Evolutionary conservation across 106 monocot genomes (phyloP).

Genomic region (Acorus calamus): DNA sequence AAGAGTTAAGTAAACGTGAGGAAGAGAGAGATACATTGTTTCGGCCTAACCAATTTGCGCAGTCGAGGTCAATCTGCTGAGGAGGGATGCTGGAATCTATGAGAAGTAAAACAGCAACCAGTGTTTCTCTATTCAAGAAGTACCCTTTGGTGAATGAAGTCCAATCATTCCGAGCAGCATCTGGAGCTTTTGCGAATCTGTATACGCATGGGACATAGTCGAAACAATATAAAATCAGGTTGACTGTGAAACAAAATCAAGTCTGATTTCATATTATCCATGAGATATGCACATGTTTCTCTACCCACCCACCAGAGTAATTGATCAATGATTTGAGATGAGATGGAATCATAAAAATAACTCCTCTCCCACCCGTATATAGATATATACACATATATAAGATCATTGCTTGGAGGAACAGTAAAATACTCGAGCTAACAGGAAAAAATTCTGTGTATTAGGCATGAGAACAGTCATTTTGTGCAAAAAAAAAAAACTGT

Average conservation of each 20-base stretch:
- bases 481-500: no score
- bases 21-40: slow-evolving; percentile 51
- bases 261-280: no score
- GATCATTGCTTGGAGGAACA: no score
- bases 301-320: no score
- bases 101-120: slow-evolving; percentile 77
- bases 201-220: background rate
- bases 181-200: slow-evolving; percentile 81
- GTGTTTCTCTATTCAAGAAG: slow-evolving; percentile 71
- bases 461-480: no score
- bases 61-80: slow-evolving; percentile 89
- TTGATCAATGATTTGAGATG: no score
- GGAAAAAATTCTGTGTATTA: no score
- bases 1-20: background rate
- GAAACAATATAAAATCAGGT: background rate
- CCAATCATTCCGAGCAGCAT: slow-evolving; percentile 78
- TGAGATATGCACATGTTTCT: no score
- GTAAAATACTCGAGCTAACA: no score
- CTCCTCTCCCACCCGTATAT: no score
- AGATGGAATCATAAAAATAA: no score
- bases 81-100: slow-evolving; percentile 81
- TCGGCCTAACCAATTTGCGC: slow-evolving; percentile 94
- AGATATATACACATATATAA: no score
- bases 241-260: background rate
- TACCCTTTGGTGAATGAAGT: slow-evolving; percentile 93